phyloP scores from a whole-genome alignment of 2,329 filamentous ascomycete genomes.

The Colletotrichum euphorbiae region DNA sequence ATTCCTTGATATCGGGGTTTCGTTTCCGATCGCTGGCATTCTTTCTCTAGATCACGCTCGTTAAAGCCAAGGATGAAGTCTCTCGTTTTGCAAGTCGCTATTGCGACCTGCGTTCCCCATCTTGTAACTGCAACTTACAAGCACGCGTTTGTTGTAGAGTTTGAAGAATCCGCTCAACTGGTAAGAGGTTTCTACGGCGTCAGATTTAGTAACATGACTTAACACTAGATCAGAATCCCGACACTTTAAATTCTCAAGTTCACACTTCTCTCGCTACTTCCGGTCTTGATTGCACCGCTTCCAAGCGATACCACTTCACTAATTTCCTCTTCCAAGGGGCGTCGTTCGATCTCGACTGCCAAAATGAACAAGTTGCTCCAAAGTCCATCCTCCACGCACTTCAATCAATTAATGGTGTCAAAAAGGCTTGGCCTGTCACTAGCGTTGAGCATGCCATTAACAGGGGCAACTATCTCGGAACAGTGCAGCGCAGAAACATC shows the following conservation, averaged over 20 bases:
- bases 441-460: background rate
- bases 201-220: background rate
- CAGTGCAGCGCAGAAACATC: background rate
- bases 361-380: background rate
- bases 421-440: constrained; percentile 27
- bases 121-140: constrained; percentile 1
- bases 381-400: background rate
- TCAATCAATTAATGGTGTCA: constrained; percentile 13
- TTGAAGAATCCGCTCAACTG: constrained; percentile 2
- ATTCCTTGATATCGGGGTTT: too few relatives aligned
- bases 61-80: constrained; percentile 19
- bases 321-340: constrained; percentile 19
- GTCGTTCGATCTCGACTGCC: constrained; percentile 20
- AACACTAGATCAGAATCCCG: background rate
- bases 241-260: background rate
- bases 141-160: constrained; percentile 24
- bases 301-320: constrained; percentile 10
- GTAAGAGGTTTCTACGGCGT: background rate
- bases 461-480: background rate
- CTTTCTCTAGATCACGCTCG: too few relatives aligned
- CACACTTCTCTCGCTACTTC: background rate
- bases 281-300: constrained; percentile 15
- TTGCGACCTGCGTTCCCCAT: constrained; percentile 12
- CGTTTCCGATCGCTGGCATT: too few relatives aligned
- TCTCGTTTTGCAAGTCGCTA: constrained; percentile 9